Evolutionary conservation across 306 rosid species (phyloP).

Genomic region (Medicago ruthenica): DNA sequence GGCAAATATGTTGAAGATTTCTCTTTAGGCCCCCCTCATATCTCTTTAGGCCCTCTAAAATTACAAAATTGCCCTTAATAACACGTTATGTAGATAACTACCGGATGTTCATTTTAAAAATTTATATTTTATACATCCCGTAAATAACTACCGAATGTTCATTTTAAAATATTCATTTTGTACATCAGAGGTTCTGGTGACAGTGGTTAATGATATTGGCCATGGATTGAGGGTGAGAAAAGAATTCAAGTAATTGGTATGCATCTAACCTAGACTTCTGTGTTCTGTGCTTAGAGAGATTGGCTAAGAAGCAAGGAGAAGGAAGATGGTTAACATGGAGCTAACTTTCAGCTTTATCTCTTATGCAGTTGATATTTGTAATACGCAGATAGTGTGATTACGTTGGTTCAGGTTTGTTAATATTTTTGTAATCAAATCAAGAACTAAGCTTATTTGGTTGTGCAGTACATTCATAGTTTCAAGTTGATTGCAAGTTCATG

Average conservation of each 20-base stretch:
- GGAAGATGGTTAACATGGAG: constrained; percentile 74
- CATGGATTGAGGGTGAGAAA: constrained; percentile 48
- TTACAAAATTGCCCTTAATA: too few relatives aligned
- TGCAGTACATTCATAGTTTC: constrained; percentile 58
- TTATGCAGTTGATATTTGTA: constrained; percentile 74
- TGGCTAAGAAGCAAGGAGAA: constrained; percentile 54
- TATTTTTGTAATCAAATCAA: constrained; percentile 71
- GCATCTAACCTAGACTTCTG: constrained; percentile 84
- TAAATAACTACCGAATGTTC: too few relatives aligned
- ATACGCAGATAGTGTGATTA: constrained; percentile 84
- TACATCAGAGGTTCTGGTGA: constrained; percentile 68
- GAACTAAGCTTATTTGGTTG: constrained; percentile 64
- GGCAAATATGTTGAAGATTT: too few relatives aligned
- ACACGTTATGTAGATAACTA: too few relatives aligned
- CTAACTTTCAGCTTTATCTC: constrained; percentile 70
- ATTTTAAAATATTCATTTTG: too few relatives aligned
- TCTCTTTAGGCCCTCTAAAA: too few relatives aligned
- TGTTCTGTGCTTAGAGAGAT: constrained; percentile 70
- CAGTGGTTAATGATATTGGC: constrained; percentile 50
- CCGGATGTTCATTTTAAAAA: too few relatives aligned
- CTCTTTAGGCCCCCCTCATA: too few relatives aligned
- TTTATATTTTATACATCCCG: too few relatives aligned
- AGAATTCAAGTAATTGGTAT: constrained; percentile 57
- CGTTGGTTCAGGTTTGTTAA: constrained; percentile 83
- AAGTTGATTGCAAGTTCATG: constrained; percentile 45